Base-by-base conservation (phyloP, 495 filamentous ascomycete species). In the Aspergillus incahuasiensis region DNA sequence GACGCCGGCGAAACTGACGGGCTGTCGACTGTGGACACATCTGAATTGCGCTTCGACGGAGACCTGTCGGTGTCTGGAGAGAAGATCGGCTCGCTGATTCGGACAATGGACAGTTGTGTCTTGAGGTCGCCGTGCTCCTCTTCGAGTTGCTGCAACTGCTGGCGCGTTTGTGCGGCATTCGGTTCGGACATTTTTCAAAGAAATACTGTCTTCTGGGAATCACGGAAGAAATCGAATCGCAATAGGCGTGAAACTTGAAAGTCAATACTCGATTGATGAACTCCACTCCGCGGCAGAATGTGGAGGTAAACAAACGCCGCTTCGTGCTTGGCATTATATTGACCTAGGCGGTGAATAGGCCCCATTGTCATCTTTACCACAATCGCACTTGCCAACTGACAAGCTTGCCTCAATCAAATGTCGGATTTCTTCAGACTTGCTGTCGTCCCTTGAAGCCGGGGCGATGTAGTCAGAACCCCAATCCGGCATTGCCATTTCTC, bases 1-100 rank as follows among this genome's bases (percentile, higher is more conserved):
- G 83, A 86, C 8, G 86, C 82, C 0, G 90, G 88, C 15, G 86
- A 28, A 3, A 28, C 25, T 28, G 25, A 89, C 0, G 86, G 82
- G 48, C 83, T 81, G 47, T 88, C 85, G 54, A 87, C 74, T 8
- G 82, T 78, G 22, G 88, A 91, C 25, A 83, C 79, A 71, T 91
- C 87, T 5, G 91, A 96, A 53, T 76, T 79, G 57, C 86, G 78
- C 45, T 79, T 81, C 8, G 74, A 67, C 6, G 73, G 71, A 15
- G 65, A 68, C 3, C 52, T 34, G 12, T 55, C 59, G 1, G 71
- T 62, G 35, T 79, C 72, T 15, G 68, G 62, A 15, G 77, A 68
- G 25, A 80, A 83, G 47, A 90, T 85, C 44, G 86, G 85, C 60
- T 92, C 89, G 66, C 84, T 86, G 65, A 92, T 82, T 49, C 82